phyloP scores from a whole-genome alignment of 192 early-diverging fungal genomes.

The Coemansia erecta region DNA sequence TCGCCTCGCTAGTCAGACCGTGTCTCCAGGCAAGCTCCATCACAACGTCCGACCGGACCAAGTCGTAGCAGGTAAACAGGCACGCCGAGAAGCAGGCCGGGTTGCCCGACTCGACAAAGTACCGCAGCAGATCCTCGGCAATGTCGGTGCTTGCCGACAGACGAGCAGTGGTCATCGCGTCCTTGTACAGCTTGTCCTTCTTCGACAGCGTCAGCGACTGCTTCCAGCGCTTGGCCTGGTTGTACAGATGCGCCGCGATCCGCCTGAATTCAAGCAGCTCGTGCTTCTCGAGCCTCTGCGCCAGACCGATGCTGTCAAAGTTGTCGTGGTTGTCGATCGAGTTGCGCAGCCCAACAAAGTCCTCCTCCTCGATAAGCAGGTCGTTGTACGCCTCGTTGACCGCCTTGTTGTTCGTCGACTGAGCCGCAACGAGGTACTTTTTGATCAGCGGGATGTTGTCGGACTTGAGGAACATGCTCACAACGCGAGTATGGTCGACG shows the following conservation, averaged over 20 bases:
- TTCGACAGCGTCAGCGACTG: constrained; percentile 94
- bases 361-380: constrained; percentile 96
- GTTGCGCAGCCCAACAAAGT: constrained; percentile 88
- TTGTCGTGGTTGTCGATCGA: constrained; percentile 93
- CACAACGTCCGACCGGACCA: constrained; percentile 89
- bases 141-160: constrained; percentile 82
- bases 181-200: constrained; percentile 96
- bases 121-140: constrained; percentile 92
- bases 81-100: constrained; percentile 94
- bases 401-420: constrained; percentile 87
- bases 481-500: constrained; percentile 96
- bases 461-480: constrained; percentile 96
- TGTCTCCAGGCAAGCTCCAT: constrained; percentile 93
- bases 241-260: constrained; percentile 94
- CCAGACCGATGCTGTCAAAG: constrained; percentile 91
- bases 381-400: constrained; percentile 97
- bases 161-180: constrained; percentile 98
- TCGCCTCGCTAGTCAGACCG: constrained; percentile 86
- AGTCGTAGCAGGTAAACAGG: constrained; percentile 92
- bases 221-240: constrained; percentile 94
- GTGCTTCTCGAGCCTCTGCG: constrained; percentile 92
- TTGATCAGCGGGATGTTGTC: constrained; percentile 98
- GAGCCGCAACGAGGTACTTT: constrained; percentile 93
- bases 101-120: constrained; percentile 89
- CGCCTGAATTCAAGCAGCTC: constrained; percentile 97